Base-by-base conservation (phyloP, 208 protist genomes). In the Crithidia fasciculata region DNA sequence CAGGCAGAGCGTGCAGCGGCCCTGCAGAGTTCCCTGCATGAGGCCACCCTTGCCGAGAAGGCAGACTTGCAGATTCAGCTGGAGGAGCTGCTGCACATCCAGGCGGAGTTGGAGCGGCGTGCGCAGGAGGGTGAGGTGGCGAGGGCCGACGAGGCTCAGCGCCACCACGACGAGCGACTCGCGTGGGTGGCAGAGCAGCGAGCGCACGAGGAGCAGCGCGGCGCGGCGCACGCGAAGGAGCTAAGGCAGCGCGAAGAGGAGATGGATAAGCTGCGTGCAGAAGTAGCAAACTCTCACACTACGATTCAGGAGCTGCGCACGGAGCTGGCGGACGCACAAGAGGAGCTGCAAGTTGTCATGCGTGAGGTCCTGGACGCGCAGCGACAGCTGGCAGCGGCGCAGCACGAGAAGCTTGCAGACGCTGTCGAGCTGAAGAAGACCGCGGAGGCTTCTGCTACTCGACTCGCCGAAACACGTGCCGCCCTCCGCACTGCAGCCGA, bases 31-130 rank as follows among this genome's bases (percentile, higher is more conserved):
- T 39, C 40, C 16, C 37, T 59, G 40, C 19, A 8, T 41, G 62
- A 62, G 37, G 54, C 62, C 0, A 53, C 40, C 4, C 16, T 41
- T 10, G 8, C 19, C 4, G 75, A 80, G 13, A 75, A 72, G 36
- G 64, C 50, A 10, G 69, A 71, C 19, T 40, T 75, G 49, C 75
- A 59, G 44, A 10, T 39, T 3, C 68, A 72, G 56, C 13, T 80
- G 28, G 63, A 66, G 13, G 55, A 55, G 64, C 43, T 80, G 49
- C 28, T 71, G 69, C 47, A 10, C 18, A 81, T 83, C 16, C 57
- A 76, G 37, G 19, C 53, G 9, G 78, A 80, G 74, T 67, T 81
- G 55, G 56, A 61, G 16, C 65, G 68, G 6, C 79, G 79, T 5
- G 61, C 49, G 7, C 66, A 76, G 66, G 57, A 47, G 66, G 40